Base-by-base conservation (phyloP, 768 basidiomycete genomes). In the Mycena capillaripes region DNA sequence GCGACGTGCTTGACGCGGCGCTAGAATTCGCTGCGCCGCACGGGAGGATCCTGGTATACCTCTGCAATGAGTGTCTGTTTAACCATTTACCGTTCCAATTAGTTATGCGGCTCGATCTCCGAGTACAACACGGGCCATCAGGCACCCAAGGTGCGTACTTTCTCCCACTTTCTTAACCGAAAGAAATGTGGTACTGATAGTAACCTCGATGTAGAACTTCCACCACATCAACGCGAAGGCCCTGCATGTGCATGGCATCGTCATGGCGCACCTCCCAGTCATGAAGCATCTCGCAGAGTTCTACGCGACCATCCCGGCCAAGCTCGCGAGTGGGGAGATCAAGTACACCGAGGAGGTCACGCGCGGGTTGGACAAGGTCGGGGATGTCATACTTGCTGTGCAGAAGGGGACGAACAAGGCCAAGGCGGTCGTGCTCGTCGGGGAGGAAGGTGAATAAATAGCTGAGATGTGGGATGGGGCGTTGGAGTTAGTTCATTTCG, bases 1-100 rank as follows among this genome's bases (percentile, higher is more conserved):
- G 91, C 2, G 86, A 89, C 66, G 87, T 84, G 0, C 81, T 92
- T 9, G 91, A 92, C 10, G 83, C 85, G 12, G 91, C 89, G 3
- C 75, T 93, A 1, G 80, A 83, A 2, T 84, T 82, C 40, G 83
- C 90, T 0, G 85, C 83, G 0, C 55, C 73, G 0, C 71, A 83
- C 23, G 90, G 89, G 1, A 79, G 89, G 14, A 89, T 92, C 73
- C 84, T 91, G 42, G 86, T 87, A 75, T 76, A 86, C 70, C 76
- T 76, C 4, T 76, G 77, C 76, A 16, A 19, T 68, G 74, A 27
- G 19, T 9, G 8, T 19, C 44, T 3, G n/a, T 74, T 9, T n/a
- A 21, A 25, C 38, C 42, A 34, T 32, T 44, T 23, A 42, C 29
- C 14, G 1, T 3, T 19, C 3, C 40, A 21, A 7, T 12, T n/a